A percentile compares a stretch with the other conserved stretches of the same genome.
These are phyloP conservation scores for Saccharomycopsis amapae DNA, from an alignment of 805 yeast species.

Conservation along the genomic window DNA sequence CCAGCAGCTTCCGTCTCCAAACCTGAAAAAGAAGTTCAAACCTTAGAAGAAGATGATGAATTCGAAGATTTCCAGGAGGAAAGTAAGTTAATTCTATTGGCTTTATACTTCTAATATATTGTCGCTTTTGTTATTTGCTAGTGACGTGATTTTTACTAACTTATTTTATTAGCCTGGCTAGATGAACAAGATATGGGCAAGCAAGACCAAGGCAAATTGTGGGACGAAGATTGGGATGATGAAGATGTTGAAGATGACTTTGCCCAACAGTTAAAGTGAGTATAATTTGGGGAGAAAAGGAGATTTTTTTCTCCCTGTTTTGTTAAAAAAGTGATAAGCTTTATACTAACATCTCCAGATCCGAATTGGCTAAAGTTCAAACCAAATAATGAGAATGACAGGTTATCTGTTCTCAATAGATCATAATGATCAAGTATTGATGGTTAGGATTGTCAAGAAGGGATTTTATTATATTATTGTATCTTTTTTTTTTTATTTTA, in stretches of 20 bases:
- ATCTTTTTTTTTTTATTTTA: no score
- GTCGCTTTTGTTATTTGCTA: slow-evolving; percentile 10
- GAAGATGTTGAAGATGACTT: slow-evolving; percentile 91
- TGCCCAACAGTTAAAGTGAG: slow-evolving; percentile 60
- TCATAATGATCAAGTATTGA: no score
- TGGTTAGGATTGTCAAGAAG: no score
- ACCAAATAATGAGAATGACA: slow-evolving; percentile 4
- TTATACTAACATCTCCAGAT: slow-evolving; percentile 12
- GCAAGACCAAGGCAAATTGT: slow-evolving; percentile 52
- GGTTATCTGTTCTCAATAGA: no score
- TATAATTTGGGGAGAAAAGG: slow-evolving; percentile 10
- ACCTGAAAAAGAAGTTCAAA: slow-evolving; percentile 36
- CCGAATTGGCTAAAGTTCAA: slow-evolving; percentile 19
- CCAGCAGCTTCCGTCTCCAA: not conserved
- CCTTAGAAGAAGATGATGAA: slow-evolving; percentile 93
- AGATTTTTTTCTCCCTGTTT: not conserved
- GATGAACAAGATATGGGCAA: slow-evolving; percentile 45
- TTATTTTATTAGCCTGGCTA: slow-evolving; percentile 51
- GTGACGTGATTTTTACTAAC: slow-evolving; percentile 5
- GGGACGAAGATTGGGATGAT: slow-evolving; percentile 99
- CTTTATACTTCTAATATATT: no score
- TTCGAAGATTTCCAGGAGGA: slow-evolving; percentile 95
- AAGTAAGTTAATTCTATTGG: no score
- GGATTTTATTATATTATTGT: no score
- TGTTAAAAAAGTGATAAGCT: not conserved